phyloP scores from a whole-genome alignment of 331 rosid species.

The Erythrophleum ivorense region DNA sequence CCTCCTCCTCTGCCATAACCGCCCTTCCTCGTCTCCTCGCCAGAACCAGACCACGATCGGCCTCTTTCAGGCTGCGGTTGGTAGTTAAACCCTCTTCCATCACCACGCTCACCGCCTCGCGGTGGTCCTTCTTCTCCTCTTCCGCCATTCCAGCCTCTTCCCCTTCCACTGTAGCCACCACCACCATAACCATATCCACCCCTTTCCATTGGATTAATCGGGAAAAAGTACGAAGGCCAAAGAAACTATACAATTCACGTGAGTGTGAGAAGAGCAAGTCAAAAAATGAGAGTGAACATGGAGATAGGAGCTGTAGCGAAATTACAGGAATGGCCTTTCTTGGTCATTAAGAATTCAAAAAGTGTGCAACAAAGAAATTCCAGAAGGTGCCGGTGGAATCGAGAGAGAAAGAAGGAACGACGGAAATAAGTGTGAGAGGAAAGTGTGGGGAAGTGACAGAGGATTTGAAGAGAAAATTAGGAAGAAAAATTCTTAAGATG shows the following conservation, averaged over 20 bases:
- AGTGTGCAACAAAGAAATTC: background rate
- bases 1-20: background rate
- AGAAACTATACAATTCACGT: background rate
- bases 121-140: background rate
- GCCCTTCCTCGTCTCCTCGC: background rate
- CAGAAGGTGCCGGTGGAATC: background rate
- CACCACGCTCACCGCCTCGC: background rate
- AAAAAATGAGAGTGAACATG: no score
- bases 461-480: background rate
- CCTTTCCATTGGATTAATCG: conserved; percentile 35
- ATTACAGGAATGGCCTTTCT: background rate
- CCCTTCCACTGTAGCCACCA: conserved; percentile 1
- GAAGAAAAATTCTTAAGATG: no score
- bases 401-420: background rate
- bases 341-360: background rate
- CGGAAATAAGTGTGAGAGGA: background rate
- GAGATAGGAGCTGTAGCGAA: background rate
- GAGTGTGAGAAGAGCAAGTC: background rate
- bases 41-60: background rate
- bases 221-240: background rate
- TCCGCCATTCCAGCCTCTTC: conserved; percentile 34
- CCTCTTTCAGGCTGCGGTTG: background rate
- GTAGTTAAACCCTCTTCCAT: background rate
- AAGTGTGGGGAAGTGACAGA: background rate
- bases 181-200: conserved; percentile 34